Base-by-base conservation (phyloP, 306 rosid genomes). In the Sphenostylis stenocarpa region DNA sequence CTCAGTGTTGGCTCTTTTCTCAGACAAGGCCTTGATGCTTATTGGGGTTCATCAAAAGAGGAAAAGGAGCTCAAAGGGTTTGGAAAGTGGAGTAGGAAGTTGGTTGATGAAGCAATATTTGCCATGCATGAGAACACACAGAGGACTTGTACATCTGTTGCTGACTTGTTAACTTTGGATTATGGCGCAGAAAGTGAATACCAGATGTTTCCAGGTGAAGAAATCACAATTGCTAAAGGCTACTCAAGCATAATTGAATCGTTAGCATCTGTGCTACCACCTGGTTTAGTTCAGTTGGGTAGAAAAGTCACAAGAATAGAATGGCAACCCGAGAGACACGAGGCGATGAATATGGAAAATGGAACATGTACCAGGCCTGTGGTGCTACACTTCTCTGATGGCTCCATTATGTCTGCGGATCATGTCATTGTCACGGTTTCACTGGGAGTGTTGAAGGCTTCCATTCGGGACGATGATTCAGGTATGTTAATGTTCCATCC, bases 361-460 rank as follows among this genome's bases (percentile, higher is more conserved):
- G 82, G 79, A n/a, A 48, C 43, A 67, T 77, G 67, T 51, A 43
- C 82, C 52, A 81, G 88, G 80, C 91, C 96, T 23, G 94, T 93
- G 78, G 85, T 16, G 87, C 55, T 95, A 15, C 96, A 88, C 74
- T 89, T 95, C 49, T 77, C 76, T 82, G 98, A 95, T 70, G 96
- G 96, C 31, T 85, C 96, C 7, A 38, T 58, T 23, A 78, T 87
- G 80, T 81, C 68, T 66, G 98, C 98, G 43, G 97, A 95, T 78
- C 98, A 95, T 80, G 93, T 90, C 17, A 87, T 95, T 67, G 80
- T 95, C 24, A 95, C 97, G 19, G 97, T 95, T 73, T 95, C 98
- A 29, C 77, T 95, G 23, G 98, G 97, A 4, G 97, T 95, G 2
- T 88, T 95, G 33, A 95, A 95, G 78, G 97, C 99, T 64, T 88